These are phyloP conservation scores for Aspergillus awamori DNA, from an alignment of 2,329 filamentous ascomycete genomes.

Conservation along the genomic window DNA sequence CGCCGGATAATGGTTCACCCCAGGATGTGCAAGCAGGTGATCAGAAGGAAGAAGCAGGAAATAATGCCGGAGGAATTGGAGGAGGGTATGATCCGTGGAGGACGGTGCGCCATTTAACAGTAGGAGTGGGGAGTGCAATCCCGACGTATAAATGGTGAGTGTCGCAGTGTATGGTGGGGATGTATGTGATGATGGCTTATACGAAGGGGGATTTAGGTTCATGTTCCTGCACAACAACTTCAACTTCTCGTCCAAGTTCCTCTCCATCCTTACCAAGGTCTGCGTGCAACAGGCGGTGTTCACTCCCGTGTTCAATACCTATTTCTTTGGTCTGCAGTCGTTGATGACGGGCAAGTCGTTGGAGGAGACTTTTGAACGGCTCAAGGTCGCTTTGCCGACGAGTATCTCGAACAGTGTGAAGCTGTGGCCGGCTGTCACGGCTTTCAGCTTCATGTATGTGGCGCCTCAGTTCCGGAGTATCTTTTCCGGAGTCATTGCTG, in stretches of 20 bases:
- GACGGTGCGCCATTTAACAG: slow-evolving; percentile 71
- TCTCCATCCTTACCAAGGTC: slow-evolving; percentile 77
- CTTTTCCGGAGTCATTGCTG: slow-evolving; percentile 76
- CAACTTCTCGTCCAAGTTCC: slow-evolving; percentile 74
- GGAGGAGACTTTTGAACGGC: slow-evolving; percentile 67
- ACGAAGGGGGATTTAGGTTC: slow-evolving; percentile 58
- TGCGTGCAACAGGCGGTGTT: slow-evolving; percentile 77
- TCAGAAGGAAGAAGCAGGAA: slow-evolving; percentile 37
- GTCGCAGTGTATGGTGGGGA: neutral
- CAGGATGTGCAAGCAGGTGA: slow-evolving; percentile 36
- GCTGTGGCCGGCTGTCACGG: slow-evolving; percentile 85
- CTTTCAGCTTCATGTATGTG: slow-evolving; percentile 84
- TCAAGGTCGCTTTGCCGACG: slow-evolving; percentile 74
- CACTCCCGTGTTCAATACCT: slow-evolving; percentile 79
- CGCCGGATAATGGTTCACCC: slow-evolving; percentile 32
- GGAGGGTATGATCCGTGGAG: slow-evolving; percentile 68
- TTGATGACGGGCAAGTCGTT: slow-evolving; percentile 69
- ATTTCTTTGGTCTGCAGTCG: slow-evolving; percentile 81
- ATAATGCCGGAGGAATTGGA: slow-evolving; percentile 30
- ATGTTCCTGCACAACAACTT: slow-evolving; percentile 78
- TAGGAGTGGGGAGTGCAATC: slow-evolving; percentile 73
- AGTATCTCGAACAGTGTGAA: slow-evolving; percentile 80
- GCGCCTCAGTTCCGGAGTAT: slow-evolving; percentile 77
- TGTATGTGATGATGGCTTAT: neutral
- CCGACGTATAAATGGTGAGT: slow-evolving; percentile 80